Conservation (phyloP, 192 early-diverging fungal genomes). For the Coemansia sp. region DNA sequence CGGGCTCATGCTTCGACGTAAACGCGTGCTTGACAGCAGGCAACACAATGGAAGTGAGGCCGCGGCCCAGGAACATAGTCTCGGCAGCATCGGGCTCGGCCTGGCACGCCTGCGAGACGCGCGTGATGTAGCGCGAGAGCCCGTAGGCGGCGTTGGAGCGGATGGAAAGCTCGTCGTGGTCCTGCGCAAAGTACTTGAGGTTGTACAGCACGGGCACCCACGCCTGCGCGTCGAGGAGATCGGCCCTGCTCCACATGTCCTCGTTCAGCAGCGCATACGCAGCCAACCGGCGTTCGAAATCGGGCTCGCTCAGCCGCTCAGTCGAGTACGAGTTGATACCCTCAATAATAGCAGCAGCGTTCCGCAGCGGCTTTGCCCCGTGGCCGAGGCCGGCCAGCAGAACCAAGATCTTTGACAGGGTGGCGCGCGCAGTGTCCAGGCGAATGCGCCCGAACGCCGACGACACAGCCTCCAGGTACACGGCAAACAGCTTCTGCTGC, state of each 20-base stretch:
- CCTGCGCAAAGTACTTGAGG: constrained; percentile 78
- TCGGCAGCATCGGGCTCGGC: constrained; percentile 16
- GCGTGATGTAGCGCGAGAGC: constrained; percentile 70
- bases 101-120: constrained; percentile 33
- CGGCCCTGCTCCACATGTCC: constrained; percentile 56
- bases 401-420: constrained; percentile 63
- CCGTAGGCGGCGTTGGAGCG: constrained; percentile 78
- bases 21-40: constrained; percentile 42
- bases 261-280: constrained; percentile 75
- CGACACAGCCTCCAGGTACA: constrained; percentile 68
- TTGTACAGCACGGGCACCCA: constrained; percentile 94
- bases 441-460: constrained; percentile 71
- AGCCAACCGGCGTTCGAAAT: constrained; percentile 80
- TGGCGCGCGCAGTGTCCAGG: constrained; percentile 61
- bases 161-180: constrained; percentile 84
- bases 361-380: constrained; percentile 14
- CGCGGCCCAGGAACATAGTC: constrained; percentile 11
- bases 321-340: constrained; percentile 82
- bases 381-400: constrained; percentile 64
- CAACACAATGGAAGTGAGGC: constrained; percentile 25
- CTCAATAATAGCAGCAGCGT: constrained; percentile 58
- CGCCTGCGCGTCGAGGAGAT: constrained; percentile 61
- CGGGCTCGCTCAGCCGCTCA: constrained; percentile 78
- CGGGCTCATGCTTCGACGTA: constrained; percentile 27
- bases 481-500: constrained; percentile 36